Conservation (phyloP, 2,329 filamentous ascomycete species). For the Calycina herbarum region DNA sequence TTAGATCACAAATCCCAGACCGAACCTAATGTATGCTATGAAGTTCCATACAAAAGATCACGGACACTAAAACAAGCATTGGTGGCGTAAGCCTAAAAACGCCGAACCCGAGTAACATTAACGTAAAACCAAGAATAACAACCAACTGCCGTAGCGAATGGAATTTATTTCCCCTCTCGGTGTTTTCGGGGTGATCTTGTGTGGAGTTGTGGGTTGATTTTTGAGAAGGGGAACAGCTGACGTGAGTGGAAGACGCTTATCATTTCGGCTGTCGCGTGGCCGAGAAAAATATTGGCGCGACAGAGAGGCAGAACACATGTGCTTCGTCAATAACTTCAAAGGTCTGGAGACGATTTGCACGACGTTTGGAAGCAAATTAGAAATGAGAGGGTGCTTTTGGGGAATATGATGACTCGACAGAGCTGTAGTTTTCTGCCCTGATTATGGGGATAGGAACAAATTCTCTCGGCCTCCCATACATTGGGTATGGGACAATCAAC, state of each 20-base stretch:
- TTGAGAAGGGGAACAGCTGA: neutral
- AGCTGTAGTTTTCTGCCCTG: neutral
- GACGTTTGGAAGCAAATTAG: neutral
- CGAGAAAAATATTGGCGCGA: neutral
- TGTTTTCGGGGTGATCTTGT: neutral
- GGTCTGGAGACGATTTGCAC: neutral
- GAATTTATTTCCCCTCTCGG: neutral
- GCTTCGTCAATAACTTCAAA: neutral
- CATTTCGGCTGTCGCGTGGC: slow-evolving; percentile 1
- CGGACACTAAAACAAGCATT: neutral
- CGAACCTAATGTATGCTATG: neutral
- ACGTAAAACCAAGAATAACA: neutral
- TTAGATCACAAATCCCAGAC: slow-evolving; percentile 1
- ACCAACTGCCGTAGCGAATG: neutral
- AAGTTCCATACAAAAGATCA: neutral
- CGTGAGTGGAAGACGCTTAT: neutral
- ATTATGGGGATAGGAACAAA: too few relatives aligned
- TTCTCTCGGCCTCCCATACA: too few relatives aligned
- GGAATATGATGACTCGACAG: neutral
- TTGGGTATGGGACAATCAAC: too few relatives aligned
- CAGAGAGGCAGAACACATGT: neutral
- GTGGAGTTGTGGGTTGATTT: neutral
- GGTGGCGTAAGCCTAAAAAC: neutral
- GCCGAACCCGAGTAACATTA: neutral
- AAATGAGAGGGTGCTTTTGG: neutral